Base-by-base conservation (phyloP, 1,139 yeast genomes). In the Yamadazyma membranifaciens region DNA sequence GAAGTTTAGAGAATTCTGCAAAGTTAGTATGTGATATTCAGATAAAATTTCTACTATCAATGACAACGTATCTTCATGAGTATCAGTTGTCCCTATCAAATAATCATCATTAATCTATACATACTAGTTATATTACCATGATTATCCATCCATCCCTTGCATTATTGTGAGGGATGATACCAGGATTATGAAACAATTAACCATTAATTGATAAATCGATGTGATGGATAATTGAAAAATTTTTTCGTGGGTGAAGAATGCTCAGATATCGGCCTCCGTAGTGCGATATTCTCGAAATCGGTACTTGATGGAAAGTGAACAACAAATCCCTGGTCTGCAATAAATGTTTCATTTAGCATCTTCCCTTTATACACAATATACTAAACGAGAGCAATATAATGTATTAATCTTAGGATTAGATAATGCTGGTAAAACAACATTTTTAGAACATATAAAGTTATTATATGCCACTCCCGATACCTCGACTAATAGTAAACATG, bases 351-450 rank as follows among this genome's bases (percentile, higher is more conserved):
- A 72, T 47, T 56, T 72, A 37, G 78, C 73, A 15, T 67, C 74
- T 32, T 70, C 77, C 22, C 54, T 72, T 37, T 72, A 72, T 49
- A 67, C 76, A 4, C 75, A 71, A 50, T 72, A 70, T 51, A 69
- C 75, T 45, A 67, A 69, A 51, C 59, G 75, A 41, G 78, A 72
- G 47, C 76, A 71, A 56, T 72, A 72, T 51, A 71, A 72, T 45
- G 78, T 92, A 4, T 71, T 92, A 33, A 86, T 92, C 31, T 69
- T 92, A 25, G 98, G 98, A 13, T 75, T 92, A 35, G 98, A 92
- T 62, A 89, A 91, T 67, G 96, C 98, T 0, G 98, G 98, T 3
- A 92, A 92, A 60, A 91, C 98, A 13, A 69, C 78, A 9, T 71
- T 72, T 46, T 54, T 72, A 31, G 78, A 72, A 50, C 76, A 72